Evolutionary conservation across 306 rosid genomes (phyloP).

Genomic region (Medicago ruthenica): DNA sequence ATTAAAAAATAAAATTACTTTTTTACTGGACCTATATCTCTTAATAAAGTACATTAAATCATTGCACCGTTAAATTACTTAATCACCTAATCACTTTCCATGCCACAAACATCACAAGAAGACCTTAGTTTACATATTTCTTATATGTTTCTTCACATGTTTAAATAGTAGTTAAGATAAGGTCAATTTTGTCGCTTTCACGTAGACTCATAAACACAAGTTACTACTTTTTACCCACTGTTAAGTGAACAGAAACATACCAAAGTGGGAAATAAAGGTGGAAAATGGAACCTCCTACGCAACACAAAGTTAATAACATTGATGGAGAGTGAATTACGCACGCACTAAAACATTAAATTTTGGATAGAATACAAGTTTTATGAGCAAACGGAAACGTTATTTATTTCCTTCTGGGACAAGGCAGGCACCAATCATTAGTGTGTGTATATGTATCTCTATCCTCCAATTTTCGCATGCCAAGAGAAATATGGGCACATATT

Average conservation of each 20-base stretch:
- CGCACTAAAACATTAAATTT: not conserved
- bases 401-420: not conserved
- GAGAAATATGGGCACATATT: too few relatives aligned
- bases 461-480: not conserved
- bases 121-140: not conserved
- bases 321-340: not conserved
- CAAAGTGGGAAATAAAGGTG: too few relatives aligned
- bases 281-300: too few relatives aligned
- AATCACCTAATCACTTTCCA: slow-evolving; percentile 4
- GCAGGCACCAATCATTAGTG: not conserved
- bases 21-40: too few relatives aligned
- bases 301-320: not conserved
- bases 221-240: too few relatives aligned
- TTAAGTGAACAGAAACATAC: too few relatives aligned
- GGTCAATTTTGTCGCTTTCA: slow-evolving; percentile 28
- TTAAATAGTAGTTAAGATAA: not conserved
- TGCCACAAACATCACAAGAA: not conserved
- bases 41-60: too few relatives aligned
- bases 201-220: not conserved
- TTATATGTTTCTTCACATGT: not conserved
- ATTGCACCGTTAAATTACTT: too few relatives aligned
- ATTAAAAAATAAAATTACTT: too few relatives aligned
- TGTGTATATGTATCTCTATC: not conserved
- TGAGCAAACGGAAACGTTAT: not conserved
- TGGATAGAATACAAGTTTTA: not conserved